Evolutionary conservation across 192 early-diverging fungal species (phyloP).

Genomic region (Jimgerdemannia lactiflua): DNA sequence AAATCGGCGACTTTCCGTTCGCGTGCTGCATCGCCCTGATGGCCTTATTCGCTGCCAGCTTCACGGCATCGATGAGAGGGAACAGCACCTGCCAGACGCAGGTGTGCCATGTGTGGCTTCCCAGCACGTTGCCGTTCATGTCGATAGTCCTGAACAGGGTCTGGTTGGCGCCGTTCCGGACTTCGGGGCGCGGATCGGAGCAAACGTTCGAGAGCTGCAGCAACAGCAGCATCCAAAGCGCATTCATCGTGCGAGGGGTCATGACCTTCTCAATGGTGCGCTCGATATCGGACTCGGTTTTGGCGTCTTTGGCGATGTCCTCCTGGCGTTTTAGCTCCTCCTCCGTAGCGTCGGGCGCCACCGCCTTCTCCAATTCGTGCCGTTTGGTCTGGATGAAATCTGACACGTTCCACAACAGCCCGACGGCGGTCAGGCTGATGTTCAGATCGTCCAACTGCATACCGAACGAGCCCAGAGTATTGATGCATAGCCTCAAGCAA

Average conservation of each 20-base stretch:
- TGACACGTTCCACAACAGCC: constrained; percentile 89
- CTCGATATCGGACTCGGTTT: not conserved
- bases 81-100: constrained; percentile 86
- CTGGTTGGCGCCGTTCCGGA: constrained; percentile 92
- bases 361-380: constrained; percentile 45
- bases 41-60: constrained; percentile 44
- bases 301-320: not conserved
- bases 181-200: constrained; percentile 84
- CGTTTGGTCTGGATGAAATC: constrained; percentile 79
- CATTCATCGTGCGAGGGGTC: constrained; percentile 39
- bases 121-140: constrained; percentile 79
- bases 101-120: constrained; percentile 73
- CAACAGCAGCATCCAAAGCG: constrained; percentile 90
- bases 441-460: constrained; percentile 88
- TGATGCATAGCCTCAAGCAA: constrained; percentile 78
- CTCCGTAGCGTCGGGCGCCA: not conserved
- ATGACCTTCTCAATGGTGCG: constrained; percentile 16
- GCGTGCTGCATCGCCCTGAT: constrained; percentile 16
- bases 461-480: constrained; percentile 78
- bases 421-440: constrained; percentile 89
- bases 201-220: constrained; percentile 79
- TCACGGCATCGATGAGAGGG: constrained; percentile 73
- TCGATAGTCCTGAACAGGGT: constrained; percentile 92
- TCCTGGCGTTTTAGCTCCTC: constrained; percentile 3
- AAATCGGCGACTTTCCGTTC: constrained; percentile 15